A percentile compares a stretch with the other conserved stretches of the same genome.
Evolutionary conservation across 495 filamentous ascomycete species (phyloP).

Genomic region (Lophium mytilinum): DNA sequence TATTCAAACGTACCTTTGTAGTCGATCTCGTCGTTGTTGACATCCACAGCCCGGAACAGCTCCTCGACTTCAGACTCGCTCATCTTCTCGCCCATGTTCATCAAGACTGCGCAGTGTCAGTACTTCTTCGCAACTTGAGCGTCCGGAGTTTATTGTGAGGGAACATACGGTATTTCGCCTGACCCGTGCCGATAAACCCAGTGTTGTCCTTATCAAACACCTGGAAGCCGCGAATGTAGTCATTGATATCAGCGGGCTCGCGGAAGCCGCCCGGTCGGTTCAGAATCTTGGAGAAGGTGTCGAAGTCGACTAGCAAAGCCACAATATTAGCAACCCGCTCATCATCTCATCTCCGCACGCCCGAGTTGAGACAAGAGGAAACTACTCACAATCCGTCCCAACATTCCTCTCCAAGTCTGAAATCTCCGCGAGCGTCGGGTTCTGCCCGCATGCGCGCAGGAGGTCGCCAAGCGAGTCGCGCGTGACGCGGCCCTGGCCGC

Average conservation of each 20-base stretch:
- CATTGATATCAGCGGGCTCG: conserved; percentile 92
- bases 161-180: conserved; percentile 80
- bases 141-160: background rate
- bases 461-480: conserved; percentile 85
- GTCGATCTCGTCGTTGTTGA: conserved; percentile 89
- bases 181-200: conserved; percentile 93
- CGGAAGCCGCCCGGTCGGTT: conserved; percentile 98
- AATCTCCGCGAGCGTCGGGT: conserved; percentile 90
- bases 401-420: conserved; percentile 77
- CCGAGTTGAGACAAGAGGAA: background rate
- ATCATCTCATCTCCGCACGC: background rate
- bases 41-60: conserved; percentile 93
- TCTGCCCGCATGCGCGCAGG: conserved; percentile 93
- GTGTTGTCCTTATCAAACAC: conserved; percentile 99
- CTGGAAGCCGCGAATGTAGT: conserved; percentile 96
- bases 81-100: conserved; percentile 97
- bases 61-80: conserved; percentile 94
- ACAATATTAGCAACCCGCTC: background rate
- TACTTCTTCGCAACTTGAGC: background rate
- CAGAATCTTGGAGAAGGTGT: conserved; percentile 88
- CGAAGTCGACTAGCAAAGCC: conserved; percentile 76
- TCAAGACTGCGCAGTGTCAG: conserved; percentile 53
- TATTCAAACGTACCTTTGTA: conserved; percentile 63
- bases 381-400: conserved; percentile 77
- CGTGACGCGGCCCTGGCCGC: conserved; percentile 81